phyloP scores from a whole-genome alignment of 2,329 filamentous ascomycete genomes.

The Aureobasidium mangrovei region DNA sequence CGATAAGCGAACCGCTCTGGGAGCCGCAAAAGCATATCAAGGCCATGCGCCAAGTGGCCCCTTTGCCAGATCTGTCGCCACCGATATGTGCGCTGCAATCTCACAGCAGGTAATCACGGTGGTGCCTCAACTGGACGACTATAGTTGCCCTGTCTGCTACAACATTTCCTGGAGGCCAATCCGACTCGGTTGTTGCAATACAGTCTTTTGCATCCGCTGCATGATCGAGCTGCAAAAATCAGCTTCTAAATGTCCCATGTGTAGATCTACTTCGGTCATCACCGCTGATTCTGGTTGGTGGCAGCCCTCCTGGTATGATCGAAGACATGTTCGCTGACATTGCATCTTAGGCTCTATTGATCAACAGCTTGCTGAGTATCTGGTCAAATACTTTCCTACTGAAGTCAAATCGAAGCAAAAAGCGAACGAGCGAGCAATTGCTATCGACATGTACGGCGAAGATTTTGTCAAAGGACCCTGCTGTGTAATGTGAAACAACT shows the following conservation, averaged over 20 bases:
- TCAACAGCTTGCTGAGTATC: conserved; percentile 54
- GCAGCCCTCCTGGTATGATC: neutral
- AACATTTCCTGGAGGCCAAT: conserved; percentile 73
- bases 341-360: conserved; percentile 56
- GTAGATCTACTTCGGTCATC: conserved; percentile 62
- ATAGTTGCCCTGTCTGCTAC: conserved; percentile 72
- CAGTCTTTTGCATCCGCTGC: conserved; percentile 78
- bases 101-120: conserved; percentile 61
- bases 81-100: conserved; percentile 66
- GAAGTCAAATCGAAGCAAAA: conserved; percentile 53
- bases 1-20: conserved; percentile 72
- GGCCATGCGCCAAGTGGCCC: conserved; percentile 45
- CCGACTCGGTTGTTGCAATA: conserved; percentile 59
- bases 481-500: conserved; percentile 22
- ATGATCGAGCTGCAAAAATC: conserved; percentile 69
- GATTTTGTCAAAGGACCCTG: conserved; percentile 26
- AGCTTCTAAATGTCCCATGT: conserved; percentile 65
- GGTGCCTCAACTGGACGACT: conserved; percentile 77
- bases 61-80: conserved; percentile 60
- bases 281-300: conserved; percentile 55
- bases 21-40: conserved; percentile 49
- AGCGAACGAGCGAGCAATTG: conserved; percentile 67
- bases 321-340: too few relatives aligned
- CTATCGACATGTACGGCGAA: conserved; percentile 38
- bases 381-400: conserved; percentile 69